These are phyloP conservation scores for Allium fistulosum DNA, from an alignment of 106 monocot genomes.

Conservation along the genomic window DNA sequence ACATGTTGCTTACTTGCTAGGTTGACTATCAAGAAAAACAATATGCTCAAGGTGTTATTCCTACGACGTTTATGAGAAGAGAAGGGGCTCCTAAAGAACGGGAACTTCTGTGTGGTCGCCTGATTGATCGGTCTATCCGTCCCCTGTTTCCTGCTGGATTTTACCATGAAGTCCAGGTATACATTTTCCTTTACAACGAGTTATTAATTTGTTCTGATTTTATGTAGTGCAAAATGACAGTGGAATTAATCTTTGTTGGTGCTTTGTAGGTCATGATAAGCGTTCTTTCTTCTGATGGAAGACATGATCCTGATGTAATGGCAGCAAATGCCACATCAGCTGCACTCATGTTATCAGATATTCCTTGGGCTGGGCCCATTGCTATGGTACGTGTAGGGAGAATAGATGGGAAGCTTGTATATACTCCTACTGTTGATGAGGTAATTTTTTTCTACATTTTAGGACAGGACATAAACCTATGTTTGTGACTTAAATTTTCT, in stretches of 20 bases:
- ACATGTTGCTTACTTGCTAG: slow-evolving; percentile 17
- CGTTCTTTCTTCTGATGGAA: slow-evolving; percentile 87
- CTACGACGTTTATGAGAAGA: slow-evolving; percentile 88
- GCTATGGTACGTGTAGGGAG: slow-evolving; percentile 92
- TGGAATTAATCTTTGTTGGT: slow-evolving; percentile 1
- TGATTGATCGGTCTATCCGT: slow-evolving; percentile 87
- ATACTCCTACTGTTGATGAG: slow-evolving; percentile 91
- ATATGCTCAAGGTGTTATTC: slow-evolving; percentile 88
- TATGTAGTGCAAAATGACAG: background rate
- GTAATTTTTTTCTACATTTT: slow-evolving; percentile 12
- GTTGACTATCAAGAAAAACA: slow-evolving; percentile 99
- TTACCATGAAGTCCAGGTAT: slow-evolving; percentile 95
- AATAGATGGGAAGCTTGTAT: slow-evolving; percentile 78
- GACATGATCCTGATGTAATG: slow-evolving; percentile 98
- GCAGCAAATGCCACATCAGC: slow-evolving; percentile 97
- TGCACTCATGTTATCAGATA: slow-evolving; percentile 94
- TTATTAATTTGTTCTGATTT: background rate
- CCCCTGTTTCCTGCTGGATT: slow-evolving; percentile 88
- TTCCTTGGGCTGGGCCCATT: slow-evolving; percentile 94
- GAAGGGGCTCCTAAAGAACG: slow-evolving; percentile 96
- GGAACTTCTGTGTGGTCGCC: slow-evolving; percentile 91
- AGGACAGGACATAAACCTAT: too few relatives aligned
- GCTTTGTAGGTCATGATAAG: slow-evolving; percentile 59
- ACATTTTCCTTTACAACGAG: background rate
- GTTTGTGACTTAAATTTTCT: too few relatives aligned